Conservation (phyloP, 768 basidiomycete species). For the Zangia roseola region DNA sequence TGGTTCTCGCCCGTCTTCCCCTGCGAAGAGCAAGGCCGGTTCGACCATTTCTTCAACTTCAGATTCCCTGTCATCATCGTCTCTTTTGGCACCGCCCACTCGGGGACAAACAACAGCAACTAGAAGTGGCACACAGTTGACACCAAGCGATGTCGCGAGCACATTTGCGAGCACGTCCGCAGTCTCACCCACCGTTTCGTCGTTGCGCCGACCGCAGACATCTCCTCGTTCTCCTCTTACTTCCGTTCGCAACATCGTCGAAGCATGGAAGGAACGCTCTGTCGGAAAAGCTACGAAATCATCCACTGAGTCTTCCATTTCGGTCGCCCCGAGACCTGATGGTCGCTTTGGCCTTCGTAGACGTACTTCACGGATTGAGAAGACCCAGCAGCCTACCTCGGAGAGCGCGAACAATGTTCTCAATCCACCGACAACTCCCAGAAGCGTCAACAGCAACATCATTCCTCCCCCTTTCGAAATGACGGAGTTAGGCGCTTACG, state of each 20-base stretch:
- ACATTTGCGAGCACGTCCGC: constrained; percentile 32
- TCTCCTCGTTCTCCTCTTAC: constrained; percentile 71
- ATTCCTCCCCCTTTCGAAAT: constrained; percentile 48
- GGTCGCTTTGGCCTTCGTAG: constrained; percentile 36
- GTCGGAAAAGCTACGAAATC: constrained; percentile 35
- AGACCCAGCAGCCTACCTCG: constrained; percentile 8
- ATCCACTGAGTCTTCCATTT: constrained; percentile 38
- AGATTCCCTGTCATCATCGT: constrained; percentile 34
- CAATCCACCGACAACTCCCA: constrained; percentile 25
- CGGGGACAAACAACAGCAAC: constrained; percentile 30
- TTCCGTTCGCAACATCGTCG: constrained; percentile 76
- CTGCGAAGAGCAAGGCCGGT: constrained; percentile 42
- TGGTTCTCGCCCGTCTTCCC: constrained; percentile 47
- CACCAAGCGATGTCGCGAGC: constrained; percentile 36
- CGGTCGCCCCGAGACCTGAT: constrained; percentile 32
- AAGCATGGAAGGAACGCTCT: constrained; percentile 76
- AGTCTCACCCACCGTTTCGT: constrained; percentile 44
- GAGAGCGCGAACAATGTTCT: constrained; percentile 9
- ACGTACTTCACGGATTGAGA: constrained; percentile 29
- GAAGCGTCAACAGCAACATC: constrained; percentile 31
- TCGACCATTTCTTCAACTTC: constrained; percentile 28
- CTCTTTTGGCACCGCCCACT: constrained; percentile 49
- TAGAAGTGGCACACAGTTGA: constrained; percentile 33
- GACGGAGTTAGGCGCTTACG: constrained; percentile 43
- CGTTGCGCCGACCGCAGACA: constrained; percentile 60